phyloP scores from a whole-genome alignment of 257 asterid genomes.

The Oldenlandia corymbosa region DNA sequence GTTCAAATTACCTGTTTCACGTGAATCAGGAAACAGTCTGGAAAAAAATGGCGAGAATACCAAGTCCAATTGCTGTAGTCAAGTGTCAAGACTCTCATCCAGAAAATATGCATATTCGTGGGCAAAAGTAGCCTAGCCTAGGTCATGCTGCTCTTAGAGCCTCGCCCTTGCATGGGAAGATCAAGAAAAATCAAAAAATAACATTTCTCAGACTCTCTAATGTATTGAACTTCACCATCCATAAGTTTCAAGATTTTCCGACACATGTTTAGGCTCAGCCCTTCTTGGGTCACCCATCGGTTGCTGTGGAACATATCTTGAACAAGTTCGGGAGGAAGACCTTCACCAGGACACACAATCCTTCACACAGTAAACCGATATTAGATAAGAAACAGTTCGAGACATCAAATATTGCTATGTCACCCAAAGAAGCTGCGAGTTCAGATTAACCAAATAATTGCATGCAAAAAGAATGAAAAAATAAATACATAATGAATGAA shows the following conservation, averaged over 20 bases:
- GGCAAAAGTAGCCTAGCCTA: slow-evolving; percentile 12
- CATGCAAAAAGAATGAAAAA: too few relatives aligned
- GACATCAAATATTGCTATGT: background rate
- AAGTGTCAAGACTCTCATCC: slow-evolving; percentile 5
- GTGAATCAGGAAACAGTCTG: background rate
- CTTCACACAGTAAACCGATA: slow-evolving; percentile 25
- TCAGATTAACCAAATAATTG: background rate
- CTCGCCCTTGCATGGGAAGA: slow-evolving; percentile 40
- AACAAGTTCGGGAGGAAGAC: slow-evolving; percentile 72
- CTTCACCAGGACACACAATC: slow-evolving; percentile 83
- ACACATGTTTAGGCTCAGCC: slow-evolving; percentile 69
- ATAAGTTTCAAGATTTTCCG: slow-evolving; percentile 66
- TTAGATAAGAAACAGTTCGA: background rate
- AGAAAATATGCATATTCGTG: background rate
- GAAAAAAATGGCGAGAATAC: background rate
- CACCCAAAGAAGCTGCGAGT: too few relatives aligned
- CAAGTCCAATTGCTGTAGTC: background rate
- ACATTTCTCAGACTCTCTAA: slow-evolving; percentile 71
- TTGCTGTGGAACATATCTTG: slow-evolving; percentile 76
- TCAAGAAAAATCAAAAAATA: slow-evolving; percentile 55
- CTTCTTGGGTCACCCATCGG: slow-evolving; percentile 71
- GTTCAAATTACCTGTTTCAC: slow-evolving; percentile 12
- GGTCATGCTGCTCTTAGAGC: slow-evolving; percentile 24
- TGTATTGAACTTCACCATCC: slow-evolving; percentile 86
- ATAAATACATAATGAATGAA: background rate